Evolutionary conservation across 768 basidiomycete genomes (phyloP).

Genomic region (Phylloporus scabripes): DNA sequence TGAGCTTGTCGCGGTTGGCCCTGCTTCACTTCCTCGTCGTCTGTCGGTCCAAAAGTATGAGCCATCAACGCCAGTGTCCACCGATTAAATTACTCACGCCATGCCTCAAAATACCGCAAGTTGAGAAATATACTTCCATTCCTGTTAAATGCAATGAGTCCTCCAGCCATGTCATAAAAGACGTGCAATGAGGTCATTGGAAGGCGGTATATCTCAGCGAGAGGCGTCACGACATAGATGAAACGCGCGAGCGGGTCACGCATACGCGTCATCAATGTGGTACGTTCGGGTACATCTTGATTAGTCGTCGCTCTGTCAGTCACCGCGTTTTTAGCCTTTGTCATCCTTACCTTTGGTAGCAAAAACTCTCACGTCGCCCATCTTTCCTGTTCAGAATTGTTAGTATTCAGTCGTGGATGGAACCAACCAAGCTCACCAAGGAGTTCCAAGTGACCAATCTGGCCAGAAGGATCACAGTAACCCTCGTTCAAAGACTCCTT

Average conservation of each 20-base stretch:
- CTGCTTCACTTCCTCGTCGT: slow-evolving; percentile 59
- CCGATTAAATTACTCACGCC: slow-evolving; percentile 59
- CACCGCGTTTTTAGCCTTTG: not conserved
- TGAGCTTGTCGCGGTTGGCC: slow-evolving; percentile 58
- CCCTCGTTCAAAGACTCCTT: slow-evolving; percentile 74
- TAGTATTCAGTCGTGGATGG: not conserved
- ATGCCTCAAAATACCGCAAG: slow-evolving; percentile 75
- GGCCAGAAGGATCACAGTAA: slow-evolving; percentile 75
- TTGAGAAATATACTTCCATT: slow-evolving; percentile 87
- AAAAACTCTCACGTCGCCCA: slow-evolving; percentile 59
- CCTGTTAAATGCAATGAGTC: slow-evolving; percentile 90
- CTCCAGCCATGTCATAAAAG: slow-evolving; percentile 78
- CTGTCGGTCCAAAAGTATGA: slow-evolving; percentile 33
- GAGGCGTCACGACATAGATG: slow-evolving; percentile 58
- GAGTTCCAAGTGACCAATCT: slow-evolving; percentile 51
- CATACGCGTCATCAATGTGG: slow-evolving; percentile 47
- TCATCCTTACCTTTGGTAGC: slow-evolving; percentile 49
- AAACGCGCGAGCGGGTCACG: slow-evolving; percentile 64
- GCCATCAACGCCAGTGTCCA: not conserved
- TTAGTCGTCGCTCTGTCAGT: not conserved
- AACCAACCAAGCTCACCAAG: slow-evolving; percentile 43
- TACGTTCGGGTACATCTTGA: slow-evolving; percentile 52
- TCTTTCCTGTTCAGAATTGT: slow-evolving; percentile 40
- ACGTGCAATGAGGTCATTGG: slow-evolving; percentile 73
- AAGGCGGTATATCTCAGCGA: slow-evolving; percentile 69